Conservation (phyloP, 140 eudicot genomes). For the Flaveria floridana region DNA sequence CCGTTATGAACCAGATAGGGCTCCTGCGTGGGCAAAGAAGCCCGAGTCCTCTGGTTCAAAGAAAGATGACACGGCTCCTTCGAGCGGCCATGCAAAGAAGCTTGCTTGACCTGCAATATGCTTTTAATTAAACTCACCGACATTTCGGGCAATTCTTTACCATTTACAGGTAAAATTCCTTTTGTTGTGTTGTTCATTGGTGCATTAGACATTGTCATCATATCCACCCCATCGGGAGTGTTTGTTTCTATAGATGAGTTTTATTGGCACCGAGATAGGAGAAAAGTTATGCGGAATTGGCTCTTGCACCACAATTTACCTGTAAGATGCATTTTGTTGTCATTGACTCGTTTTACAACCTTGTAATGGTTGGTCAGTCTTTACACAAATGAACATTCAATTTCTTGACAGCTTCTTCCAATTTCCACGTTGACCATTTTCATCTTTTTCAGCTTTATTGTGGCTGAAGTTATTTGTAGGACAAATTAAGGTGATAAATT, state of each 20-base stretch:
- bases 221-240: slow-evolving; percentile 9
- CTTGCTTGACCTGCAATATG: slow-evolving; percentile 45
- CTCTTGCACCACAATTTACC: slow-evolving; percentile 24
- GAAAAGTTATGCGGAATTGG: slow-evolving; percentile 10
- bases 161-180: slow-evolving; percentile 30
- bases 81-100: slow-evolving; percentile 91
- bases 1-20: slow-evolving; percentile 85
- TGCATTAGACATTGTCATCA: slow-evolving; percentile 15
- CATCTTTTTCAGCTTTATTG: not conserved
- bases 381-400: slow-evolving; percentile 24
- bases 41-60: slow-evolving; percentile 83
- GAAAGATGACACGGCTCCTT: slow-evolving; percentile 68
- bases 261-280: slow-evolving; percentile 33
- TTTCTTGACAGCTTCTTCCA: slow-evolving; percentile 16
- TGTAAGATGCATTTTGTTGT: slow-evolving; percentile 29
- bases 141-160: slow-evolving; percentile 37
- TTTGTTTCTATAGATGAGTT: slow-evolving; percentile 31
- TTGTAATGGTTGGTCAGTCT: slow-evolving; percentile 15
- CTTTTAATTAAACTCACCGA: slow-evolving; percentile 15
- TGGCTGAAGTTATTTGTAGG: not conserved
- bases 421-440: not conserved
- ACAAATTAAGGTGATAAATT: too few species aligned
- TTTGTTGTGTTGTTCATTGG: slow-evolving; percentile 30
- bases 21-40: slow-evolving; percentile 96
- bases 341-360: slow-evolving; percentile 21